Conservation (phyloP, 1,284 basidiomycete species). For the Tilletia caries region DNA sequence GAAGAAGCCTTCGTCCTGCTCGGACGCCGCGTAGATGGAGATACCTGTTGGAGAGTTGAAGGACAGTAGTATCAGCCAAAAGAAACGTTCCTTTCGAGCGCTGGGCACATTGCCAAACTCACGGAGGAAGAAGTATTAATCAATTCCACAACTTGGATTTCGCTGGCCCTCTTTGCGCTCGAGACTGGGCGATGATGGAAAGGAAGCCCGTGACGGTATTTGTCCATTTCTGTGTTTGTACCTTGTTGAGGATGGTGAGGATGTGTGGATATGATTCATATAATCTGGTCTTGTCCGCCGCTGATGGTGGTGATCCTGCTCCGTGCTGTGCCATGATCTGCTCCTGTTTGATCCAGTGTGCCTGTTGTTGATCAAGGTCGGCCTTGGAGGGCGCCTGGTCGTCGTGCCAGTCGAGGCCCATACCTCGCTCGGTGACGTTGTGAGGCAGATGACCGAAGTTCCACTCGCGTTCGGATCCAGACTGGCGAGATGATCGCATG, state of each 20-base stretch:
- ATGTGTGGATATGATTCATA: too few relatives aligned
- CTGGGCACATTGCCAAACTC: background rate
- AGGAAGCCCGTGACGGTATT: too few relatives aligned
- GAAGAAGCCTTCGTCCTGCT: too few relatives aligned
- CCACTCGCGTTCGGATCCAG: conserved; percentile 70
- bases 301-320: background rate
- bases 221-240: too few relatives aligned
- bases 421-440: conserved; percentile 26
- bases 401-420: conserved; percentile 12
- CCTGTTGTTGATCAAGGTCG: background rate
- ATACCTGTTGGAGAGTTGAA: background rate
- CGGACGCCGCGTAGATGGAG: background rate
- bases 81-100: background rate
- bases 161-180: too few relatives aligned
- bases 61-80: background rate
- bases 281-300: too few relatives aligned
- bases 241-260: too few relatives aligned
- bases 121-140: conserved; percentile 4
- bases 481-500: conserved; percentile 53
- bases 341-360: background rate
- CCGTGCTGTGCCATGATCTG: background rate
- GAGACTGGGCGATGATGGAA: too few relatives aligned
- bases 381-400: conserved; percentile 1
- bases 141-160: too few relatives aligned
- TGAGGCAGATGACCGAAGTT: conserved; percentile 55